Evolutionary conservation across 495 filamentous ascomycete genomes (phyloP), one percentile per base, ranked within the genome.

Genomic region (Talaromyces thailandensis): DNA sequence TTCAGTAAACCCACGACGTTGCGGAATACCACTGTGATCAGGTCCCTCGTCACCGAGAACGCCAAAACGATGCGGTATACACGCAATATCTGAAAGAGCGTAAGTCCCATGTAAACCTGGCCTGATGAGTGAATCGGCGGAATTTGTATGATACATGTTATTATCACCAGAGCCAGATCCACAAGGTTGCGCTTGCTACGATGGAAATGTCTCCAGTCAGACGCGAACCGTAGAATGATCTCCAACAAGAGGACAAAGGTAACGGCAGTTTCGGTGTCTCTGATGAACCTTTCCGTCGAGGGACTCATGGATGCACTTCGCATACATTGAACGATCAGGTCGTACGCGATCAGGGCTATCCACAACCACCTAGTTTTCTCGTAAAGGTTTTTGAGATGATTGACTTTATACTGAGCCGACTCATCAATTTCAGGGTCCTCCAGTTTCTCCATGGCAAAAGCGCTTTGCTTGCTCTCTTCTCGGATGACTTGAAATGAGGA

Each of bases 401-500:
- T 91, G 3, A 72, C 57, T 60, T 70, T 82, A 28, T 77, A 77
- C 2, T 66, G 60, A 6, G 68, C 62, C 7, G 67, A 66, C 14
- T 80, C 67, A 56, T 76, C 74, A 25, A 68, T 67, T 14, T 77
- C 69, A n/a, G 70, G 61, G 5, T 52, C 64, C 58, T 80, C 79
- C 58, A 89, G 79, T 28, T 91, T 82, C 60, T 92, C 84, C 18
- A 83, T 84, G 21, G 93, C 90, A 72, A 99, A 99, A 8, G 94
- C 93, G 74, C 92, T 96, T 51, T 86, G 86, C 72, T 89, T 90
- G 75, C 92, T 95, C 71, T 99, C 94, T 74, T 99, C 94, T 64
- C 94, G 84, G 66, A 98, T 99, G 64, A 99, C 90, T 72, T 99
- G 95, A 70, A 99, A 98, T 7, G 94, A 96, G 24, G 93, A 94